Evolutionary conservation across 768 basidiomycete genomes (phyloP).

Genomic region (Tephrocybe sp.): DNA sequence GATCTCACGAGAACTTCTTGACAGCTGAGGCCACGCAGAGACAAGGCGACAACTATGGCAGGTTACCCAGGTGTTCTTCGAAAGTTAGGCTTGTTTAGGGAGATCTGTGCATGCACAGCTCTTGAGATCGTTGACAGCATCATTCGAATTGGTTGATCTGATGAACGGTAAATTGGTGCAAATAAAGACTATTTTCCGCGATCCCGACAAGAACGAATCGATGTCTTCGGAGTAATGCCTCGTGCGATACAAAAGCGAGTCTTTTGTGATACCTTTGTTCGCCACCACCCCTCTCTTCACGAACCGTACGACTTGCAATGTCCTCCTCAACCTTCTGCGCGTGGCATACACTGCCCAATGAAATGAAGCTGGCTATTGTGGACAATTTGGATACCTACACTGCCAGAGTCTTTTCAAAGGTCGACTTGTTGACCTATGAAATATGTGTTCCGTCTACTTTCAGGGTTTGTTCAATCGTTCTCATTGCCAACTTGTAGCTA

Average conservation of each 20-base stretch:
- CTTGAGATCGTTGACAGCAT: slow-evolving; percentile 20
- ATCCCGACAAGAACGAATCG: slow-evolving; percentile 36
- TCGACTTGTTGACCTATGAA: slow-evolving; percentile 49
- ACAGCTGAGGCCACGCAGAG: neutral
- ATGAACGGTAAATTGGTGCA: slow-evolving; percentile 14
- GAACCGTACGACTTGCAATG: slow-evolving; percentile 16
- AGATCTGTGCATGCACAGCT: slow-evolving; percentile 14
- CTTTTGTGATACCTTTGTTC: neutral
- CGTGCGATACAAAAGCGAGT: slow-evolving; percentile 10
- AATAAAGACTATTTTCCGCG: slow-evolving; percentile 19
- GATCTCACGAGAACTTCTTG: neutral
- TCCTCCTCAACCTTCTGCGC: slow-evolving; percentile 22
- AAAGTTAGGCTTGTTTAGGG: slow-evolving; percentile 1
- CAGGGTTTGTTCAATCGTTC: slow-evolving; percentile 39
- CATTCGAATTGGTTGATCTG: slow-evolving; percentile 16
- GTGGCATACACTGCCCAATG: slow-evolving; percentile 64
- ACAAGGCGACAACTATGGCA: slow-evolving; percentile 6
- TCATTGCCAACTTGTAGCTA: slow-evolving; percentile 11
- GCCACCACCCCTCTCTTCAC: neutral
- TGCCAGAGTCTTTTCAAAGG: slow-evolving; percentile 46
- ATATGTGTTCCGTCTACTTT: slow-evolving; percentile 61
- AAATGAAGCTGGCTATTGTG: slow-evolving; percentile 63
- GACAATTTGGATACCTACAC: slow-evolving; percentile 45
- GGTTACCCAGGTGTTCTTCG: neutral
- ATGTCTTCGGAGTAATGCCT: slow-evolving; percentile 28